Conservation (phyloP, 768 basidiomycete genomes). For the Panaeolus cyanescens region DNA sequence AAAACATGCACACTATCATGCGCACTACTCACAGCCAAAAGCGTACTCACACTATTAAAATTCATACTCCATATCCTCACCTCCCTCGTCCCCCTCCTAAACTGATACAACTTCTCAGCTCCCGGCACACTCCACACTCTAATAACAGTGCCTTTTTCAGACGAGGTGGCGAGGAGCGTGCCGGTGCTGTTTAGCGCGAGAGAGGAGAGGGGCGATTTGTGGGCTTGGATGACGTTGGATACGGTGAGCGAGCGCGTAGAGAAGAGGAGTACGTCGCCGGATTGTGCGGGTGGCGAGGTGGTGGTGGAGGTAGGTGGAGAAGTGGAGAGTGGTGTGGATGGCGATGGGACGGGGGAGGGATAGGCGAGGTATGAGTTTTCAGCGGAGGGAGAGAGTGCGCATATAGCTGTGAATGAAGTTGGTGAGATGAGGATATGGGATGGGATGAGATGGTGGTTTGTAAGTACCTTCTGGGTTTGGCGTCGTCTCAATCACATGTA, state of each 20-base stretch:
- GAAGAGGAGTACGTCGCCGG: constrained; percentile 93
- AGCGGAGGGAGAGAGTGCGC: constrained; percentile 90
- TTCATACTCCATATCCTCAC: constrained; percentile 78
- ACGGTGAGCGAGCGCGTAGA: constrained; percentile 90
- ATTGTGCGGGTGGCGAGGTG: constrained; percentile 39
- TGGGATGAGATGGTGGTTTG: neutral
- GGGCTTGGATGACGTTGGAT: constrained; percentile 95
- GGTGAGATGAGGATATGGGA: constrained; percentile 1
- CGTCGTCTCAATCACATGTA: constrained; percentile 97
- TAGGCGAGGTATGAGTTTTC: constrained; percentile 96
- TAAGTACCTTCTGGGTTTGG: constrained; percentile 88
- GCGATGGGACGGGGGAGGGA: constrained; percentile 90
- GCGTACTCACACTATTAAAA: constrained; percentile 80
- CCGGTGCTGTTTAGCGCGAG: constrained; percentile 86
- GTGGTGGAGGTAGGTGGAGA: constrained; percentile 27
- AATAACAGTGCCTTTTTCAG: constrained; percentile 96
- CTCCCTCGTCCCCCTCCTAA: constrained; percentile 86
- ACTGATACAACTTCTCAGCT: constrained; percentile 94
- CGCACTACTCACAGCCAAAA: constrained; percentile 90
- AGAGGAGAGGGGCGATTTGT: constrained; percentile 90
- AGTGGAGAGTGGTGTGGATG: constrained; percentile 55
- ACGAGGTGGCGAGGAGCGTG: constrained; percentile 89
- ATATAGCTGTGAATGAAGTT: constrained; percentile 66
- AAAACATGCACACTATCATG: constrained; percentile 98
- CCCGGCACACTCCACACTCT: constrained; percentile 91